Conservation (phyloP, 352 stramenopile species). For the Globisporangium canariense region DNA sequence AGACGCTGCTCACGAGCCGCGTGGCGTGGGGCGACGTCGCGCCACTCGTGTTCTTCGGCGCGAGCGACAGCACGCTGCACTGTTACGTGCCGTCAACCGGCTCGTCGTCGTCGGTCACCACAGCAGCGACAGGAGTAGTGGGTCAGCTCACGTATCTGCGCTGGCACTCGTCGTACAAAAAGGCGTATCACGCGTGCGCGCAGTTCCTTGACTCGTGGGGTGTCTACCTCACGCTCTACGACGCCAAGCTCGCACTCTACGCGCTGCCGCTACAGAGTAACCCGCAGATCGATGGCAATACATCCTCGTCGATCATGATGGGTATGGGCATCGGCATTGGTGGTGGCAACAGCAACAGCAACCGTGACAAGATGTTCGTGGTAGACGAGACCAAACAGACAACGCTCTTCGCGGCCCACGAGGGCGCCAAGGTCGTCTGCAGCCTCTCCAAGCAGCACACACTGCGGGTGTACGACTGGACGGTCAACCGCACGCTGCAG, state of each 20-base stretch:
- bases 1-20: conserved; percentile 41
- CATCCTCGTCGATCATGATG: conserved; percentile 14
- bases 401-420: conserved; percentile 47
- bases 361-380: conserved; percentile 26
- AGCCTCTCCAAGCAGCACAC: conserved; percentile 57
- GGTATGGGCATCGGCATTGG: conserved; percentile 13
- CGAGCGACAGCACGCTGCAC: conserved; percentile 55
- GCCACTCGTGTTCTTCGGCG: conserved; percentile 54
- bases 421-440: conserved; percentile 48
- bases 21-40: conserved; percentile 32
- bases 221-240: conserved; percentile 51
- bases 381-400: conserved; percentile 66
- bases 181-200: conserved; percentile 49
- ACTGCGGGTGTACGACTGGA: conserved; percentile 81
- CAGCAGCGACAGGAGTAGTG: background rate
- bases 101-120: conserved; percentile 3
- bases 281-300: conserved; percentile 29
- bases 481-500: conserved; percentile 42
- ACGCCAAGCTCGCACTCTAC: conserved; percentile 58
- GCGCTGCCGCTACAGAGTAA: conserved; percentile 60
- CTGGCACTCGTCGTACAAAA: conserved; percentile 60
- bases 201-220: conserved; percentile 69
- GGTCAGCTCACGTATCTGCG: conserved; percentile 26
- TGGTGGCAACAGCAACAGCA: conserved; percentile 1
- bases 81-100: conserved; percentile 36